Evolutionary conservation across 148 eudicot species (phyloP).

Genomic region (Nepenthes mirabilis): DNA sequence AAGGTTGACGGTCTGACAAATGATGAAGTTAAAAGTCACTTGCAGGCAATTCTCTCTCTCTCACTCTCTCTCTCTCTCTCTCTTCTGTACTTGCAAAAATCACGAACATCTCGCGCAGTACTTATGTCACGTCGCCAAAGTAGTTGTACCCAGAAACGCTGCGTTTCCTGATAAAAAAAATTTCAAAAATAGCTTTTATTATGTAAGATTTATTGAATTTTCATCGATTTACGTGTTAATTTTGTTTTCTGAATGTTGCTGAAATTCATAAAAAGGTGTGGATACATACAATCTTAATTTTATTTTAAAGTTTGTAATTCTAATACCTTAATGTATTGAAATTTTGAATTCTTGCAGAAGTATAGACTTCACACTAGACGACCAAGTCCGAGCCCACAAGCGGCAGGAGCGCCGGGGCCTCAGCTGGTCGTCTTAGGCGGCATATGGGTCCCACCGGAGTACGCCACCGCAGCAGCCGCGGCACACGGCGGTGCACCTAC

Average conservation of each 20-base stretch:
- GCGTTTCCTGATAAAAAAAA: too few species aligned
- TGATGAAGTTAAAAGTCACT: conserved; percentile 99
- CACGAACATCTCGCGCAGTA: neutral
- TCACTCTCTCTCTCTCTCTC: neutral
- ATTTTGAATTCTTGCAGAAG: conserved; percentile 37
- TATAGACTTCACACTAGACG: conserved; percentile 95
- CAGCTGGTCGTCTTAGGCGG: conserved; percentile 87
- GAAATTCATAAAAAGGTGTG: too few species aligned
- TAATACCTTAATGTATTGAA: too few species aligned
- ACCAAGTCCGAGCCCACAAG: conserved; percentile 88
- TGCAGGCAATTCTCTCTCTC: conserved; percentile 43
- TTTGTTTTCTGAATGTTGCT: too few species aligned
- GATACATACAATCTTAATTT: too few species aligned
- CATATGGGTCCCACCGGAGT: conserved; percentile 97
- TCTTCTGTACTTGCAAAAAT: neutral
- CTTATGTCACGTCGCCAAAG: neutral
- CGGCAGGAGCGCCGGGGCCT: conserved; percentile 33
- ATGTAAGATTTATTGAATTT: too few species aligned
- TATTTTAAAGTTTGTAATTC: too few species aligned
- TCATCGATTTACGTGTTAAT: too few species aligned
- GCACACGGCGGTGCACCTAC: conserved; percentile 43
- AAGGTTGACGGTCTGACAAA: conserved; percentile 97
- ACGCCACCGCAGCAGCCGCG: conserved; percentile 44
- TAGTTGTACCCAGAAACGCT: neutral
- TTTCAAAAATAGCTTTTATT: too few species aligned